Conservation (phyloP, 306 rosid genomes). For the Cucurbita ficifolia region DNA sequence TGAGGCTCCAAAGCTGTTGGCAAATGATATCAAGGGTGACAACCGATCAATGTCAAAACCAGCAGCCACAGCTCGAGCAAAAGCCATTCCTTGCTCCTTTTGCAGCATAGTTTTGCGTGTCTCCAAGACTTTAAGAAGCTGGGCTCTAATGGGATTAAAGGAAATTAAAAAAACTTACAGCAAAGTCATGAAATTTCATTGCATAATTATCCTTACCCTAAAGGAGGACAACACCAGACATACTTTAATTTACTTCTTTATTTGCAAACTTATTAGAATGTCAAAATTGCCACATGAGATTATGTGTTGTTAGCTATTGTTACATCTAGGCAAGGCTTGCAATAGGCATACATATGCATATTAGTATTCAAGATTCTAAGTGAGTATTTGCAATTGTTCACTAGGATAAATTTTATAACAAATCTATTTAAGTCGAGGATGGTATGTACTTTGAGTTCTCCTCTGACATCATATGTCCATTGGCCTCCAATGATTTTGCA, state of each 20-base stretch:
- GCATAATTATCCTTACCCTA: neutral
- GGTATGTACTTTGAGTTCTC: constrained; percentile 73
- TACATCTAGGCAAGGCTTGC: neutral
- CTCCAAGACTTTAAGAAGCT: constrained; percentile 90
- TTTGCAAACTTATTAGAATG: neutral
- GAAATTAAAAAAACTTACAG: constrained; percentile 6
- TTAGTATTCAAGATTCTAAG: neutral
- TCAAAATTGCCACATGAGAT: neutral
- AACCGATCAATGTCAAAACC: constrained; percentile 75
- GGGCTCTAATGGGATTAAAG: constrained; percentile 38
- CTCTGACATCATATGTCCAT: constrained; percentile 42
- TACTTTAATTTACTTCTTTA: neutral
- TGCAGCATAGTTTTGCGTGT: constrained; percentile 72
- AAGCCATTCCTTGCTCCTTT: constrained; percentile 99
- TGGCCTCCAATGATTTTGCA: constrained; percentile 41
- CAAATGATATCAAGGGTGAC: constrained; percentile 63
- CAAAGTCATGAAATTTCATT: neutral
- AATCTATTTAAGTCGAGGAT: neutral
- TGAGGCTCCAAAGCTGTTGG: constrained; percentile 85
- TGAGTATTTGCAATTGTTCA: neutral
- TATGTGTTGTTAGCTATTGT: neutral
- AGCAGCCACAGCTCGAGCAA: constrained; percentile 98
- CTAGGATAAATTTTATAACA: neutral
- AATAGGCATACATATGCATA: neutral
- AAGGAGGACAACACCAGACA: neutral